Evolutionary conservation across 2,329 filamentous ascomycete genomes (phyloP), one percentile per base, ranked within the genome.

Genomic region (Ophiostoma montium): DNA sequence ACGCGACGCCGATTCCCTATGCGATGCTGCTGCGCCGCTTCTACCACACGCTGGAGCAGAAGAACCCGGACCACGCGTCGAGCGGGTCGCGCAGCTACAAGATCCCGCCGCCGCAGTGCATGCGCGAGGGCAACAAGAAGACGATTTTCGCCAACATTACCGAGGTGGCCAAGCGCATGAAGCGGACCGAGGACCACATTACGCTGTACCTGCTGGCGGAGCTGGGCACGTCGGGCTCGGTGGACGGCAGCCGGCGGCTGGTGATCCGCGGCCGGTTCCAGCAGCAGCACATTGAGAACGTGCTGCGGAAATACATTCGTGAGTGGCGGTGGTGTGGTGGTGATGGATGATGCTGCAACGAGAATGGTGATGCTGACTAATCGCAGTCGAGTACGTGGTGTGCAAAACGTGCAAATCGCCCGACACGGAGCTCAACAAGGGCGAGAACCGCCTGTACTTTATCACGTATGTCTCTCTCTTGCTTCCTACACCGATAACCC

Each of bases 111-210:
- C 92, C 92, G 46, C 92, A 98, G 74, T 96, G 92, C 71, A 80
- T 96, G 63, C 89, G 92, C 71, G 92, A 98, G 88, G 92, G 92
- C 66, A 98, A 98, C 81, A 94, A 95, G 80, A 94, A 94, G 82
- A 98, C 92, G 55, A 95, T 98, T 63, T 98, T 98, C 63, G 92
- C 90, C 74, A 98, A 98, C 74, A 92, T 98, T 63, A 80, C 87
- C 65, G 92, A 98, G 65, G 96, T 98, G 62, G 94, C 88, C 78
- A 95, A 95, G 78, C 82, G 90, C 61, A 96, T 98, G 89, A 98
- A 98, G 82, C 81, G 92, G 67, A 89, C 86, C 55, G 90, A 96
- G 63, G 92, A 98, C 70, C 92, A 95, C 71, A 85, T 98, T 57
- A 96, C 88, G 48, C 84, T 90, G 60, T 96, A 95, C 72, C 71